Conservation (phyloP, 352 stramenopile species). For the Sclerospora graminicola region DNA sequence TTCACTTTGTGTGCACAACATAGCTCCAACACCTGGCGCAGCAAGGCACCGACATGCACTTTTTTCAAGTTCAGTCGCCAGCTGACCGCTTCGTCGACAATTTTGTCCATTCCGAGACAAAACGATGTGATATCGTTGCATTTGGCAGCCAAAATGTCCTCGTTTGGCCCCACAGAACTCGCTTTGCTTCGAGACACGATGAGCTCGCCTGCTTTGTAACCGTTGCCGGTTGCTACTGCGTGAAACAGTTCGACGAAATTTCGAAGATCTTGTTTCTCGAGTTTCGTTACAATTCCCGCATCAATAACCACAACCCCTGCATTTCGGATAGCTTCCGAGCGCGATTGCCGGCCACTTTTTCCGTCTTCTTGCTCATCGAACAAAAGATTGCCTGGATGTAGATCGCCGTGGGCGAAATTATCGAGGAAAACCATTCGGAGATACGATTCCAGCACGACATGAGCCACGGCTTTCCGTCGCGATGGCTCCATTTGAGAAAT, state of each 20-base stretch:
- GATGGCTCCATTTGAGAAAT: conserved; percentile 31
- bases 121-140: conserved; percentile 70
- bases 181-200: conserved; percentile 61
- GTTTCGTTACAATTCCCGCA: conserved; percentile 75
- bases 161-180: conserved; percentile 16
- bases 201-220: conserved; percentile 67
- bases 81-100: conserved; percentile 52
- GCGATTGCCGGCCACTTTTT: conserved; percentile 7
- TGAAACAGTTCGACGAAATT: conserved; percentile 86
- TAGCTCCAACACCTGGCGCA: conserved; percentile 81
- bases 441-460: conserved; percentile 79
- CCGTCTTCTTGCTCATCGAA: conserved; percentile 32
- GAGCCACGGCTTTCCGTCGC: conserved; percentile 52
- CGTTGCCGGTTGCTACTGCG: conserved; percentile 66
- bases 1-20: conserved; percentile 89
- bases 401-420: conserved; percentile 90
- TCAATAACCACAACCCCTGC: conserved; percentile 68
- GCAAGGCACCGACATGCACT: conserved; percentile 61
- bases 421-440: conserved; percentile 94
- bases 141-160: conserved; percentile 21
- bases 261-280: conserved; percentile 59
- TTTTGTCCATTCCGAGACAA: conserved; percentile 55
- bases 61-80: conserved; percentile 61
- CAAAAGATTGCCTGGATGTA: conserved; percentile 90
- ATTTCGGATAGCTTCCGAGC: conserved; percentile 15